Conservation (phyloP, 768 basidiomycete genomes). For the Trametopsis cervina region DNA sequence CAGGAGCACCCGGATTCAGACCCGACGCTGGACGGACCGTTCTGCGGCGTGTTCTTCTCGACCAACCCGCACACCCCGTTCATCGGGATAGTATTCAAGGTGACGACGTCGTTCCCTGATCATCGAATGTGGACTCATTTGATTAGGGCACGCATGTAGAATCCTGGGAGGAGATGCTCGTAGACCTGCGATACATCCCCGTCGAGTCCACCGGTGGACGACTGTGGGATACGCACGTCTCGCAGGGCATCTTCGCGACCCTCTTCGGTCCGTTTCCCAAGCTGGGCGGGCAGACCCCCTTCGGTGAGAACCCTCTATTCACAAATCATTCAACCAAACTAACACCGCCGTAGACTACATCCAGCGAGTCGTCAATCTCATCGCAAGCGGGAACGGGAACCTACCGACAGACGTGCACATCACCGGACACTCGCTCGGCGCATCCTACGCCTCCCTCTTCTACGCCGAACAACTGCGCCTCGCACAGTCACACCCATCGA, state of each 20-base stretch:
- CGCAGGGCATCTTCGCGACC: constrained; percentile 10
- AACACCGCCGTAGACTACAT: constrained; percentile 6
- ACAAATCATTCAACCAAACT: not conserved
- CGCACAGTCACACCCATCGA: not conserved
- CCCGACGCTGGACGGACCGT: constrained; percentile 11
- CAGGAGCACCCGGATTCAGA: constrained; percentile 11
- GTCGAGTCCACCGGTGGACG: constrained; percentile 9
- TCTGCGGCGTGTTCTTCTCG: constrained; percentile 11
- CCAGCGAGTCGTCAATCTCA: constrained; percentile 2
- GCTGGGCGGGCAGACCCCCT: constrained; percentile 8
- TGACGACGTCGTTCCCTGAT: not conserved
- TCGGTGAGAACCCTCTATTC: not conserved
- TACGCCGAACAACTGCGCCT: constrained; percentile 11
- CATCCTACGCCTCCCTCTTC: constrained; percentile 9
- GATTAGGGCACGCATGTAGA: constrained; percentile 11
- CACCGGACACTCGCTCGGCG: constrained; percentile 12
- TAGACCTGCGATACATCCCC: constrained; percentile 10
- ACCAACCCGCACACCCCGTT: constrained; percentile 7
- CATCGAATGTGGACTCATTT: too few relatives aligned
- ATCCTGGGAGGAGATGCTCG: constrained; percentile 11
- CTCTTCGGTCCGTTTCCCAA: constrained; percentile 8
- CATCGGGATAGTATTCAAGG: constrained; percentile 12
- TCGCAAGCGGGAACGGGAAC: not conserved
- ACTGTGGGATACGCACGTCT: constrained; percentile 11
- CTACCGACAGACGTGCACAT: constrained; percentile 3